These are phyloP conservation scores for Erodium trifolium DNA, from an alignment of 441 rosid genomes.

Conservation along the genomic window DNA sequence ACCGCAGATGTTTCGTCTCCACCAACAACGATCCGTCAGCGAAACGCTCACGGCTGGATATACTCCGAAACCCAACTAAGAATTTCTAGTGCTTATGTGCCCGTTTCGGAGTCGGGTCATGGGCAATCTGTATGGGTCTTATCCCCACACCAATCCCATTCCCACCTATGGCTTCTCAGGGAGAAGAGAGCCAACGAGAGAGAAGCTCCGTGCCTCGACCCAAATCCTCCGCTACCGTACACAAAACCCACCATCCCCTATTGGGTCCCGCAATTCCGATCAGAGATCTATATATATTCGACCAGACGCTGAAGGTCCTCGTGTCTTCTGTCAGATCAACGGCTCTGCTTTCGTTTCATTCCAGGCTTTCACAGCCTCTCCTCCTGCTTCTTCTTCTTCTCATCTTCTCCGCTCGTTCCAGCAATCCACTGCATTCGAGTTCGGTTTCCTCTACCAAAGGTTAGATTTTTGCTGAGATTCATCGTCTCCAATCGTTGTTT, in stretches of 20 bases:
- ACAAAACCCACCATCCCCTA: too few species aligned
- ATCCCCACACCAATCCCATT: too few species aligned
- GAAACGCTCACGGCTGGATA: too few species aligned
- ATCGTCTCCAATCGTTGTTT: not conserved
- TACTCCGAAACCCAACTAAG: too few species aligned
- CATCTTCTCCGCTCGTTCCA: not conserved
- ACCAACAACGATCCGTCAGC: too few species aligned
- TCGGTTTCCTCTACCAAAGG: not conserved
- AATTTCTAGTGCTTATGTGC: too few species aligned
- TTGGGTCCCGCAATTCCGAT: not conserved
- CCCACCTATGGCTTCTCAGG: too few species aligned
- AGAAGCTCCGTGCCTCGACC: not conserved
- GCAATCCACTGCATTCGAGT: too few species aligned
- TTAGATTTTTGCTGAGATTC: not conserved
- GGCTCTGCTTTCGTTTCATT: slow-evolving; percentile 36
- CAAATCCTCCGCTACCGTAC: not conserved
- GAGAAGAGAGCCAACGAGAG: too few species aligned
- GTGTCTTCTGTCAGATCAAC: slow-evolving; percentile 26
- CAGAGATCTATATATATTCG: not conserved
- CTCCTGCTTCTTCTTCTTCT: not conserved
- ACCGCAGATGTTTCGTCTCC: too few species aligned
- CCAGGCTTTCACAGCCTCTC: slow-evolving; percentile 16
- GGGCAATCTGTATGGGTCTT: too few species aligned
- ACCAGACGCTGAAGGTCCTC: not conserved
- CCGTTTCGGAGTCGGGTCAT: too few species aligned